Conservation (phyloP, 1,139 yeast species). For the Meyerozyma guilliermondii region DNA sequence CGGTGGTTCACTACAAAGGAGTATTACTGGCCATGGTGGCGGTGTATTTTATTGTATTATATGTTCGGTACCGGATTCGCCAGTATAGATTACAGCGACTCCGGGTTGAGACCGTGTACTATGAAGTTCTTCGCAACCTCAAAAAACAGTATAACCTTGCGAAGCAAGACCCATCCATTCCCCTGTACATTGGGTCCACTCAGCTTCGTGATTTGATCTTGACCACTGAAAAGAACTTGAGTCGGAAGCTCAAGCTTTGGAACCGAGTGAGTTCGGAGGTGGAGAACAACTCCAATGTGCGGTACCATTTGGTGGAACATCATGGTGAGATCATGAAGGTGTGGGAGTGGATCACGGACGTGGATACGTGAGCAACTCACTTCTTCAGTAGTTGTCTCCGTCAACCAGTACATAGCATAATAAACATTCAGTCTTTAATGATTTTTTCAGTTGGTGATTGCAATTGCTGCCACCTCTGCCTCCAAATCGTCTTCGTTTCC, state of each 20-base stretch:
- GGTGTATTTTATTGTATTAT: constrained; percentile 16
- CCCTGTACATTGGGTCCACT: constrained; percentile 61
- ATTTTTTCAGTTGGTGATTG: not conserved
- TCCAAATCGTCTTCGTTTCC: constrained; percentile 43
- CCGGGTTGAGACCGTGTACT: constrained; percentile 31
- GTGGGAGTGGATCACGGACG: constrained; percentile 80
- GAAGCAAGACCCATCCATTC: constrained; percentile 26
- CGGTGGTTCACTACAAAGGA: constrained; percentile 39
- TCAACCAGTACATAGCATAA: not conserved
- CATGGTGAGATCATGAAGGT: constrained; percentile 86
- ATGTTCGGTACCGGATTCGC: constrained; percentile 28
- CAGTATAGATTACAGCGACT: constrained; percentile 25
- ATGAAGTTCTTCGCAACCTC: constrained; percentile 44
- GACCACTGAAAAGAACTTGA: constrained; percentile 37
- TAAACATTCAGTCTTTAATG: not conserved
- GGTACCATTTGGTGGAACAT: constrained; percentile 56
- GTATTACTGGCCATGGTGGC: constrained; percentile 25
- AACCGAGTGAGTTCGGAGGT: constrained; percentile 50
- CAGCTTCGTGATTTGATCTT: constrained; percentile 73
- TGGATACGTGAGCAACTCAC: constrained; percentile 10
- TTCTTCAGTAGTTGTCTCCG: too few species aligned
- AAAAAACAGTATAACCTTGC: constrained; percentile 30
- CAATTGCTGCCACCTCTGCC: not conserved
- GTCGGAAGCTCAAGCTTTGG: constrained; percentile 57
- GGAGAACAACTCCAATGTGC: constrained; percentile 63